Base-by-base conservation (phyloP, 352 stramenopile species). In the Phytopythium kandeliae region DNA sequence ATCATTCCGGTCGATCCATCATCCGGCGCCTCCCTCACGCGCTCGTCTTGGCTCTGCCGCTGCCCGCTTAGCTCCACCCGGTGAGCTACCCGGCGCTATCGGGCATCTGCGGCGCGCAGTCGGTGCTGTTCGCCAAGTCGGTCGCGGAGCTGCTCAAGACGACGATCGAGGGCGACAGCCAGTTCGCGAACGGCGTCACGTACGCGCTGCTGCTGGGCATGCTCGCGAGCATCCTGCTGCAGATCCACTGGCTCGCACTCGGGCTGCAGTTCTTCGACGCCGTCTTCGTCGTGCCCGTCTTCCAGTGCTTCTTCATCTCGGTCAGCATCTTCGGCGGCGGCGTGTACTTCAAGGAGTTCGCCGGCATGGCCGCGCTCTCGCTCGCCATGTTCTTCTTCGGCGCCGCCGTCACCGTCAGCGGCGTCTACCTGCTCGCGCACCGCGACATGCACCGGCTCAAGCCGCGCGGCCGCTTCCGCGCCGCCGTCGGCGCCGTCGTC, bases 251-350 rank as follows among this genome's bases (percentile, higher is more conserved):
- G 74, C 86, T 96, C 30, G 89, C 89, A 7, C 59, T 79, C 22
- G 86, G 85, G 0, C 67, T 96, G 17, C 70, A 89, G 47, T 66
- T 68, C 12, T 96, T 96, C 40, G 86, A 96, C 60, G 86, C 86
- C 2, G 80, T 92, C 10, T 89, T 96, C 33, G 65, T 96, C 30
- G 78, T 95, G 12, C 84, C 84, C 0, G 73, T 90, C 3, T 92
- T 94, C 55, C 78, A 90, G 64, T 94, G 89, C 48, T 96, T 96
- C 60, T 96, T 94, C 66, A 96, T 92, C 43, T 92, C 89, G 4
- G 78, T 92, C n/a, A 89, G 77, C 21, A 89, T 96, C 44, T 78
- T 96, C 36, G 85, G 81, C 9, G 87, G 87, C 10, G 87, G 85
- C 12, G 69, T 96, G 6, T 96, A 96, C 60, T 96, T 96, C 47